phyloP scores from a whole-genome alignment of 345 rosid genomes.

The Gossypium mustelinum region DNA sequence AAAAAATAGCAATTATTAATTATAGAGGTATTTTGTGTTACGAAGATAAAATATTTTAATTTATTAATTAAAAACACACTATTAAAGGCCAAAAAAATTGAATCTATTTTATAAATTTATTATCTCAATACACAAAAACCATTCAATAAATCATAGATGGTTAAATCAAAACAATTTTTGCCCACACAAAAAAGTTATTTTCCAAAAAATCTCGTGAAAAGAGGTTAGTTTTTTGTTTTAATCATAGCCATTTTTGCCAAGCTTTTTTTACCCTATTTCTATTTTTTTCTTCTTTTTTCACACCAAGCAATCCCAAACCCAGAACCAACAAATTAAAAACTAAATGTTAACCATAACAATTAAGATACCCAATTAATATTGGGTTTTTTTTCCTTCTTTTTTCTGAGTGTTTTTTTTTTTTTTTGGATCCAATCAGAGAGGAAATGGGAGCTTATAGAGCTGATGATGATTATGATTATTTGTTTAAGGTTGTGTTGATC shows the following conservation, averaged over 20 bases:
- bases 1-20: too few species aligned
- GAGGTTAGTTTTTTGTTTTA: background rate
- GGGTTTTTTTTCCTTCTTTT: background rate
- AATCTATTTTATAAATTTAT: too few species aligned
- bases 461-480: slow-evolving; percentile 65
- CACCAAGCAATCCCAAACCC: background rate
- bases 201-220: background rate
- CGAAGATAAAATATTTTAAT: too few species aligned
- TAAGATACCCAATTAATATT: background rate
- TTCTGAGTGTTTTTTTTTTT: too few species aligned
- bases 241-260: background rate
- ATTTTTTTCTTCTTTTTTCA: background rate
- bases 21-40: too few species aligned
- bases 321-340: background rate
- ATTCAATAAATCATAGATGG: background rate
- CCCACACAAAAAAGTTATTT: background rate
- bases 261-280: background rate
- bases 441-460: slow-evolving; percentile 51
- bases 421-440: background rate
- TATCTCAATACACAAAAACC: background rate
- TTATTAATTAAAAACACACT: too few species aligned
- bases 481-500: slow-evolving; percentile 72
- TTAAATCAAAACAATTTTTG: background rate
- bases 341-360: background rate
- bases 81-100: too few species aligned